Percentiles rank a stretch among this genome's conserved stretches.
phyloP scores from a whole-genome alignment of 2,329 filamentous ascomycete genomes.

The Trichoderma asperellum region DNA sequence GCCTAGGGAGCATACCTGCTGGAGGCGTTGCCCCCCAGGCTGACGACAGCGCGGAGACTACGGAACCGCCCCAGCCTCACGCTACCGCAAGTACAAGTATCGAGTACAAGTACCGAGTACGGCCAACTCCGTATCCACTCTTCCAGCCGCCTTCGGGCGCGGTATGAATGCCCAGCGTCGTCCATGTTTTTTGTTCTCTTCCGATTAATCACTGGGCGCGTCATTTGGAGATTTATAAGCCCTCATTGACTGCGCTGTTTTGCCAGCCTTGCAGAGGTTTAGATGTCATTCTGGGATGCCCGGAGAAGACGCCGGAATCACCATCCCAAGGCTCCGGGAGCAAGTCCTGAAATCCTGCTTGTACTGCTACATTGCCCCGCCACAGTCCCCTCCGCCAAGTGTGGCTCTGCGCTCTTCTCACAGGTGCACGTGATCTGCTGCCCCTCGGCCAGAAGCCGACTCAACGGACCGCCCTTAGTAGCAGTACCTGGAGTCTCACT shows the following conservation, averaged over 20 bases:
- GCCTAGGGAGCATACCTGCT: constrained; percentile 21
- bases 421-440: constrained; percentile 13
- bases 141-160: background rate
- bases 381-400: constrained; percentile 13
- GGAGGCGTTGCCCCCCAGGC: constrained; percentile 31
- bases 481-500: background rate
- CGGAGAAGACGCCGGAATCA: background rate
- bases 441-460: constrained; percentile 13
- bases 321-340: constrained; percentile 5
- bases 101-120: background rate
- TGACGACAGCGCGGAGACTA: constrained; percentile 37
- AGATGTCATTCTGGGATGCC: background rate
- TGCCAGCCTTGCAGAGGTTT: background rate
- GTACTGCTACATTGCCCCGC: constrained; percentile 23
- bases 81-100: background rate
- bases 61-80: constrained; percentile 32
- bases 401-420: constrained; percentile 17
- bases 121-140: background rate
- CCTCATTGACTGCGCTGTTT: background rate
- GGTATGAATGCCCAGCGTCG: background rate
- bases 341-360: background rate
- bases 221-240: background rate
- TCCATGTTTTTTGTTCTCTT: background rate
- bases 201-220: background rate
- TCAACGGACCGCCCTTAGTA: background rate